A percentile compares a stretch with the other conserved stretches of the same genome.
These are phyloP conservation scores for Corymbia citriodora DNA, from an alignment of 441 rosid species.

Conservation along the genomic window DNA sequence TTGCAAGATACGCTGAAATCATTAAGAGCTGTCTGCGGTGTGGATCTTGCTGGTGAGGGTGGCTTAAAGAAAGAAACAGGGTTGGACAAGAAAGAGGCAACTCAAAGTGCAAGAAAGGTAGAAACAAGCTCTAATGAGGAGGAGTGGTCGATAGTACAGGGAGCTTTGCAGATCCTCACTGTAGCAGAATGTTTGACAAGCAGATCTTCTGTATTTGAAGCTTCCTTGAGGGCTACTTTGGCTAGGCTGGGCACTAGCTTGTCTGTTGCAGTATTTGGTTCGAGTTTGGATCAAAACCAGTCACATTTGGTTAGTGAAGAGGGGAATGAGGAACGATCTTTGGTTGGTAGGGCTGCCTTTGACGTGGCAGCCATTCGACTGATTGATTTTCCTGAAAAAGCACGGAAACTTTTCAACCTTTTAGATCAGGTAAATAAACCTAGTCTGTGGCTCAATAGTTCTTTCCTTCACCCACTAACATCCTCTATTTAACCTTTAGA, in stretches of 20 bases:
- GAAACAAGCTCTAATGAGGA: conserved; percentile 83
- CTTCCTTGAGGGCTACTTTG: conserved; percentile 86
- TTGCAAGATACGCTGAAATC: conserved; percentile 95
- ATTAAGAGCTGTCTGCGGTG: conserved; percentile 86
- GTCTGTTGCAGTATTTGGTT: conserved; percentile 72
- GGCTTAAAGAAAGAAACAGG: conserved; percentile 55
- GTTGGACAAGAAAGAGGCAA: conserved; percentile 72
- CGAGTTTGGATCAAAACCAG: conserved; percentile 68
- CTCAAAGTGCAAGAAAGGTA: conserved; percentile 48
- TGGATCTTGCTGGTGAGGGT: conserved; percentile 56
- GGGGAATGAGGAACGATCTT: conserved; percentile 41
- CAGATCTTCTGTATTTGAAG: conserved; percentile 95
- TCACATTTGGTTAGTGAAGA: conserved; percentile 41
- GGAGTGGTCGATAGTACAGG: conserved; percentile 99
- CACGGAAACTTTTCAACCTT: conserved; percentile 75
- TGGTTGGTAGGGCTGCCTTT: conserved; percentile 83
- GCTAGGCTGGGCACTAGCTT: conserved; percentile 88
- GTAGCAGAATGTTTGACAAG: conserved; percentile 95
- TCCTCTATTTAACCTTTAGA: neutral
- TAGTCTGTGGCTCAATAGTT: neutral
- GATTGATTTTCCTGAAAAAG: conserved; percentile 84
- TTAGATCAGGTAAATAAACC: conserved; percentile 66
- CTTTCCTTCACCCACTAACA: neutral
- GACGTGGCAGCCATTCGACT: conserved; percentile 92
- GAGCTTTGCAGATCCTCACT: conserved; percentile 91